Evolutionary conservation across 805 yeast species (phyloP).

Genomic region (Hermanozyma aechmeae): DNA sequence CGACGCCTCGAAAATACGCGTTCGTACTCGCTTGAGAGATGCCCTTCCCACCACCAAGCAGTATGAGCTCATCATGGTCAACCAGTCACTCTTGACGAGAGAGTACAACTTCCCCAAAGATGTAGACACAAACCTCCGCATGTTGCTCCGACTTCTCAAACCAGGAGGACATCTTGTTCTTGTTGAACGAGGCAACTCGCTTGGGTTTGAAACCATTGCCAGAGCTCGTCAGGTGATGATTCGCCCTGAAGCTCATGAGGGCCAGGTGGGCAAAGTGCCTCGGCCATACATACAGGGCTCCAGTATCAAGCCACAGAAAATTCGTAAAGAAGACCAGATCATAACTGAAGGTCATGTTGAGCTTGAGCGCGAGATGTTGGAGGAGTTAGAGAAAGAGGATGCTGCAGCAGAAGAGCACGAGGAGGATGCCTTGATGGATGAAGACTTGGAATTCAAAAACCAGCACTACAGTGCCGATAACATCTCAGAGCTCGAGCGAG

Average conservation of each 20-base stretch:
- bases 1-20: conserved; percentile 44
- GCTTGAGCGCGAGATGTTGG: conserved; percentile 22
- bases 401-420: conserved; percentile 5
- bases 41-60: conserved; percentile 41
- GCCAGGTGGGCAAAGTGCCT: conserved; percentile 55
- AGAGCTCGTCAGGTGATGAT: conserved; percentile 84
- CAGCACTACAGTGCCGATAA: not conserved
- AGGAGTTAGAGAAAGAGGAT: conserved; percentile 15
- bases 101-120: conserved; percentile 58
- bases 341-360: conserved; percentile 25
- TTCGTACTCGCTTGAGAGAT: conserved; percentile 47
- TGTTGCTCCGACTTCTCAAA: conserved; percentile 48
- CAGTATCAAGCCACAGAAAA: conserved; percentile 28
- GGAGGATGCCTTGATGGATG: conserved; percentile 3
- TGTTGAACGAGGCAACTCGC: conserved; percentile 81
- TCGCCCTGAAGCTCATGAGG: conserved; percentile 64
- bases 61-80: conserved; percentile 78
- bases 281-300: conserved; percentile 56
- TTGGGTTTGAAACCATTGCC: conserved; percentile 82
- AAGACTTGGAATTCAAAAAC: conserved; percentile 2
- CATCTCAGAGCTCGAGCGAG: conserved; percentile 15
- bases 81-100: conserved; percentile 63
- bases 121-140: conserved; percentile 58
- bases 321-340: conserved; percentile 25
- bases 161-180: conserved; percentile 78